Conservation (phyloP, 2,329 filamentous ascomycete genomes). For the Neopestalotiopsis sp. region DNA sequence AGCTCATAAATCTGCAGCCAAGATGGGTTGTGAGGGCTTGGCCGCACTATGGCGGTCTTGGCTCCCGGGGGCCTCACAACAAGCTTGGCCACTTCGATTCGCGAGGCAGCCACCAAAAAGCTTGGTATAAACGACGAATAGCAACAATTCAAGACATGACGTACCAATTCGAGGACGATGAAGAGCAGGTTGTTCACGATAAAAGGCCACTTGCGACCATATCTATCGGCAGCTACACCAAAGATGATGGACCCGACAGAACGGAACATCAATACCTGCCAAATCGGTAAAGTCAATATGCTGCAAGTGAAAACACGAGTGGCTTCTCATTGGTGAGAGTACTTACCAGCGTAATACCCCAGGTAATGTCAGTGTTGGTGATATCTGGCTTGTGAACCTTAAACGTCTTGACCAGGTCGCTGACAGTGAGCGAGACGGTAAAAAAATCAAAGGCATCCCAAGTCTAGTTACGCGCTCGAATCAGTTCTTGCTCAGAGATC, state of each 20-base stretch:
- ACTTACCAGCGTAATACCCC: slow-evolving; percentile 63
- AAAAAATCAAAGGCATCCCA: slow-evolving; percentile 73
- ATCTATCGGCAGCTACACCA: slow-evolving; percentile 60
- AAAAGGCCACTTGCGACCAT: slow-evolving; percentile 73
- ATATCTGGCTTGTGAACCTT: slow-evolving; percentile 60
- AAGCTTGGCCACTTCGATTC: background rate
- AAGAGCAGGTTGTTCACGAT: slow-evolving; percentile 77
- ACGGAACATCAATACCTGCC: slow-evolving; percentile 59
- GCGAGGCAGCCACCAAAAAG: slow-evolving; percentile 1
- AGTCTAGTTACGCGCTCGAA: slow-evolving; percentile 41
- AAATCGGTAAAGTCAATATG: background rate
- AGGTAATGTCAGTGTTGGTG: slow-evolving; percentile 63
- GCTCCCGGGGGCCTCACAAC: slow-evolving; percentile 17
- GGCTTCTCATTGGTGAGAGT: background rate
- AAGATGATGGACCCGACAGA: slow-evolving; percentile 60
- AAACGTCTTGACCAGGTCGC: slow-evolving; percentile 57
- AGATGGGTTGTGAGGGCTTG: slow-evolving; percentile 19
- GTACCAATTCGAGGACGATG: slow-evolving; percentile 72
- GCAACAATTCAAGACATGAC: slow-evolving; percentile 26
- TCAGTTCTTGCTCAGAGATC: background rate
- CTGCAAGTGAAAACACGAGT: background rate
- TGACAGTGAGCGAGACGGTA: slow-evolving; percentile 65
- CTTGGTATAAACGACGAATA: slow-evolving; percentile 5
- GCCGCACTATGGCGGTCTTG: slow-evolving; percentile 22
- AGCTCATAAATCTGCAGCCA: slow-evolving; percentile 30